Evolutionary conservation across 768 basidiomycete genomes (phyloP), one percentile per base, ranked within the genome.

Genomic region (Lactarius indigo): DNA sequence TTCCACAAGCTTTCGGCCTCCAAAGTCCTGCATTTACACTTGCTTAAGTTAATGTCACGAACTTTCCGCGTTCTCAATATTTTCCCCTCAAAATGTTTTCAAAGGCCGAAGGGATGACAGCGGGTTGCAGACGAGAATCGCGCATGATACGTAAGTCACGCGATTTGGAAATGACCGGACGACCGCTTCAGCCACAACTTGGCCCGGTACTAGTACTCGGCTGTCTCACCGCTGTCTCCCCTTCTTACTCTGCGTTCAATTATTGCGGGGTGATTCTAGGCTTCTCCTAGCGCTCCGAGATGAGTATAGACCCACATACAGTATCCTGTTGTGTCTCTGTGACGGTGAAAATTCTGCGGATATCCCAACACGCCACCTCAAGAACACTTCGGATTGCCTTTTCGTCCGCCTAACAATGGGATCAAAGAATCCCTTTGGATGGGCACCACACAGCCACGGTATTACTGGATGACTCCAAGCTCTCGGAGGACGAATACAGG

Each of bases 1-100:
- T 57, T 87, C 86, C 3, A 85, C 85, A 15, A 77, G 70, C 57
- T 80, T 80, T 73, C 87, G 87, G 1, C n/a, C 86, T 61, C 81
- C 82, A 75, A 87, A 88, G 72, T 88, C 87, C 87, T 88, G 59
- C 44, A 20, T 56, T 60, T 28, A n/a, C 17, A 3, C 18, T 20
- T 9, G n/a, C n/a, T n/a, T n/a, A n/a, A n/a, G n/a, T n/a, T n/a
- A n/a, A n/a, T n/a, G n/a, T n/a, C n/a, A 15, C 39, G 8, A 62
- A 39, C 7, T 57, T 9, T 20, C 39, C 23, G 17, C 28, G 1
- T 18, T 23, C 17, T 6, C 55, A 78, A 76, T n/a, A 78, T 78
- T 71, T 75, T 75, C 10, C 77, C 77, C 57, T 75, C 76, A 3
- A 76, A 33, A n/a, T 73, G 56, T 15, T 71, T 35, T 39, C 72